Percentiles rank a stretch among this genome's conserved stretches.
phyloP scores from a whole-genome alignment of 2,329 filamentous ascomycete genomes.

The Sclerotinia glacialis region DNA sequence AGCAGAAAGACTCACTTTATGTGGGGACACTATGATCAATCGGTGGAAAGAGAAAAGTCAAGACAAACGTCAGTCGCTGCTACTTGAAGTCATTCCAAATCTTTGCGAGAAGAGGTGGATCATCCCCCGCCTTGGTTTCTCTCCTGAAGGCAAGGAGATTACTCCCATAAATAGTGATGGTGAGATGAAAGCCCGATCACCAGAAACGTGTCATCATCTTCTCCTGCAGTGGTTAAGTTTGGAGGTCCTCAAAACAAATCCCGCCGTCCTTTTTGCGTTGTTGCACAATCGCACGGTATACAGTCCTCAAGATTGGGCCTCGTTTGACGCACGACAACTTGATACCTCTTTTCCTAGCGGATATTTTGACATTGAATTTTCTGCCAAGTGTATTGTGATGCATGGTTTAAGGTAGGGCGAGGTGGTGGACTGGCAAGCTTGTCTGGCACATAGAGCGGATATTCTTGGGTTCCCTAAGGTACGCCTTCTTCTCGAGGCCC shows the following conservation, averaged over 20 bases:
- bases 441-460: conserved; percentile 12
- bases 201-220: background rate
- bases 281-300: background rate
- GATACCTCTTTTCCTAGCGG: background rate
- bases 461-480: conserved; percentile 25
- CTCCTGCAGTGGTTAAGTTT: background rate
- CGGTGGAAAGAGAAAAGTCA: conserved; percentile 17
- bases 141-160: background rate
- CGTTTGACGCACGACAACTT: background rate
- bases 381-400: conserved; percentile 16
- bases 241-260: background rate
- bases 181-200: background rate
- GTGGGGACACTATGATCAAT: conserved; percentile 9
- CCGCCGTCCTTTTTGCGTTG: background rate
- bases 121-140: background rate
- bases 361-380: background rate
- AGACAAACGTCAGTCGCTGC: background rate
- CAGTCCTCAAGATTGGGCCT: background rate
- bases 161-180: background rate
- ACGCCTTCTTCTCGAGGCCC: conserved; percentile 25
- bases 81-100: conserved; percentile 5
- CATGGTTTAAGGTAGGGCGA: conserved; percentile 21
- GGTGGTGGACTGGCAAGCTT: conserved; percentile 11
- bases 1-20: background rate
- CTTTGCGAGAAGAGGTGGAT: background rate